Evolutionary conservation across 1,139 yeast species (phyloP), one percentile per base, ranked within the genome.

Genomic region (Lodderomyces margitis): DNA sequence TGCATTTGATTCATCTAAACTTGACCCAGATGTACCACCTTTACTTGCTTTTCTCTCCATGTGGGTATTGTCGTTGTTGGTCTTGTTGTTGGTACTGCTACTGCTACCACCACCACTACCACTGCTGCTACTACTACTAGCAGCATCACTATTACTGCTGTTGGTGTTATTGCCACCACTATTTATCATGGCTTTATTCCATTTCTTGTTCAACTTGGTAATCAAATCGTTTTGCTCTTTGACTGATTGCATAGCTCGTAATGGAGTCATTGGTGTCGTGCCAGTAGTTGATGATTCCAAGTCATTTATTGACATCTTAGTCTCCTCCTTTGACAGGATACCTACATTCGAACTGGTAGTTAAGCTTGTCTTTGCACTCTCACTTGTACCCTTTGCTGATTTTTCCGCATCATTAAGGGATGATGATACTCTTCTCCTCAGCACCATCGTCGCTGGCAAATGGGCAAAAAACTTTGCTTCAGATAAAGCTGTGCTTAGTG

Each of bases 161-260:
- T 21, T 36, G n/a, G 5, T 21, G 14, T 23, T 8, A 10, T 30
- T 36, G 5, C 30, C 5, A 28, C 28, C 4, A 14, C 36, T 42
- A 35, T 36, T 38, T 14, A 46, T 34, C 16, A 44, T 42, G 3
- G 59, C 46, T 45, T 60, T 61, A 49, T 66, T 68, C 75, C 74
- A 67, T 44, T 62, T 65, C 34, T 62, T 59, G 46, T 68, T 69
- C 38, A 68, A 53, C 50, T 67, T 58, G 32, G 57, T 59, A 21
- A 70, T 61, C 37, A 68, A 56, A 40, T 64, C 61, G 46, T 64
- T 66, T 43, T 68, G 74, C 38, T 62, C 61, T 8, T 49, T 49
- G 9, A 59, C 41, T 9, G 58, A 50, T 24, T 46, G 46, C 39
- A 52, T 38, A 11, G 34, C 27, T n/a, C 21, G 15, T 12, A 24